phyloP scores from a whole-genome alignment of 2,329 filamentous ascomycete genomes.

The Rutstroemia sp. region DNA sequence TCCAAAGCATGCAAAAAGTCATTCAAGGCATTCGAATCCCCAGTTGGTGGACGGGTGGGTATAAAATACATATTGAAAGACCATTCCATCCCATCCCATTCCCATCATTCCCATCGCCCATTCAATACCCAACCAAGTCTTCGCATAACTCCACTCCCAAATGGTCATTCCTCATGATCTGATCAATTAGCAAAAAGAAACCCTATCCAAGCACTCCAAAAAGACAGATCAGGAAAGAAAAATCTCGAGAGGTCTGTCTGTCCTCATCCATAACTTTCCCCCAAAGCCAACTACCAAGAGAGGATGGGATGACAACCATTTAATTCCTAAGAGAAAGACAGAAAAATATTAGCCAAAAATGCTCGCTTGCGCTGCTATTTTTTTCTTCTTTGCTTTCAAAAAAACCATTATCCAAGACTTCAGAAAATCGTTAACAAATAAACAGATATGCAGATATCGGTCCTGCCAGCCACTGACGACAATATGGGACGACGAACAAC shows the following conservation, averaged over 20 bases:
- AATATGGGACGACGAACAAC: too few species aligned
- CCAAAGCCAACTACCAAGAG: not conserved
- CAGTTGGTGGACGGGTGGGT: not conserved
- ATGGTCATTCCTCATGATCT: not conserved
- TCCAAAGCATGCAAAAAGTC: not conserved
- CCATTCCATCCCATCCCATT: not conserved
- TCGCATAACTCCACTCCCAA: not conserved
- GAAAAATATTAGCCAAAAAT: too few species aligned
- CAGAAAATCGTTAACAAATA: not conserved
- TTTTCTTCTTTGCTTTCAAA: not conserved
- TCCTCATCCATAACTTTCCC: constrained; percentile 2
- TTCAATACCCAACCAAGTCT: not conserved
- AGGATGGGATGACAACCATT: not conserved
- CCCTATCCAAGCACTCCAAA: not conserved
- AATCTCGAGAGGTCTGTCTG: not conserved
- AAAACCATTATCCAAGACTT: not conserved
- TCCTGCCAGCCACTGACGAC: not conserved
- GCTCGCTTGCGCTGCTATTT: too few species aligned
- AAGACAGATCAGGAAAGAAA: not conserved
- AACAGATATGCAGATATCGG: not conserved
- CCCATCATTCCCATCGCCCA: not conserved
- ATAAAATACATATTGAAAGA: not conserved
- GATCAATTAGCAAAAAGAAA: not conserved
- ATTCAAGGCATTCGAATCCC: not conserved
- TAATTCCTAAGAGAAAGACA: constrained; percentile 3